A percentile compares a stretch with the other conserved stretches of the same genome.
Conservation (phyloP, 2,329 filamentous ascomycete genomes). For the Calycina marina region DNA sequence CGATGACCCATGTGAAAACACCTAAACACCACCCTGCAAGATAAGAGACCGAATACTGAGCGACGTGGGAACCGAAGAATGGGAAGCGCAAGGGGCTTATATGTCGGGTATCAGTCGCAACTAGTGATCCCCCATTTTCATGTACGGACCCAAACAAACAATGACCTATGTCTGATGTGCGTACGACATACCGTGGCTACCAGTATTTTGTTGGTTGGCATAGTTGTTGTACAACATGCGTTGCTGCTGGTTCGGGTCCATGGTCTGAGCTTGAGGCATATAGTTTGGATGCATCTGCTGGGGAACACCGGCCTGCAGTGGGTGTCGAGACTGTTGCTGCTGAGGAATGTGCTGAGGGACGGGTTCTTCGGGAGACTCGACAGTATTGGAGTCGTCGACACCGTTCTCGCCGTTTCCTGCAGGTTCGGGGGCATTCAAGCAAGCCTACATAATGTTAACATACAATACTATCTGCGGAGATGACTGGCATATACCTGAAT, state of each 20-base stretch:
- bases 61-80: slow-evolving; percentile 19
- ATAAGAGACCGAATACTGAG: slow-evolving; percentile 13
- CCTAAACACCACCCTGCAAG: slow-evolving; percentile 20
- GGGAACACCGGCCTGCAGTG: slow-evolving; percentile 47
- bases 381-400: slow-evolving; percentile 59
- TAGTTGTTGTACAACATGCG: slow-evolving; percentile 76
- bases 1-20: slow-evolving; percentile 17
- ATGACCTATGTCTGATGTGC: no score
- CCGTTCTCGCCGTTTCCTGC: slow-evolving; percentile 67
- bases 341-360: slow-evolving; percentile 61
- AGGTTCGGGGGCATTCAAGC: slow-evolving; percentile 90
- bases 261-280: slow-evolving; percentile 38
- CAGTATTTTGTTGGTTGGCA: slow-evolving; percentile 57
- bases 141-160: no score
- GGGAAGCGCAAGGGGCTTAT: slow-evolving; percentile 27
- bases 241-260: slow-evolving; percentile 56
- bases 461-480: no score
- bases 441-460: slow-evolving; percentile 46
- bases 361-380: slow-evolving; percentile 86
- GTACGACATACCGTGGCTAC: no score
- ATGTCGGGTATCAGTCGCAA: slow-evolving; percentile 42
- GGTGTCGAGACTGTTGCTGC: slow-evolving; percentile 36
- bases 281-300: slow-evolving; percentile 49
- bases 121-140: no score
- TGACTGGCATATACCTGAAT: slow-evolving; percentile 70